phyloP scores from a whole-genome alignment of 208 protist species.

The Trypanosoma cruzi region DNA sequence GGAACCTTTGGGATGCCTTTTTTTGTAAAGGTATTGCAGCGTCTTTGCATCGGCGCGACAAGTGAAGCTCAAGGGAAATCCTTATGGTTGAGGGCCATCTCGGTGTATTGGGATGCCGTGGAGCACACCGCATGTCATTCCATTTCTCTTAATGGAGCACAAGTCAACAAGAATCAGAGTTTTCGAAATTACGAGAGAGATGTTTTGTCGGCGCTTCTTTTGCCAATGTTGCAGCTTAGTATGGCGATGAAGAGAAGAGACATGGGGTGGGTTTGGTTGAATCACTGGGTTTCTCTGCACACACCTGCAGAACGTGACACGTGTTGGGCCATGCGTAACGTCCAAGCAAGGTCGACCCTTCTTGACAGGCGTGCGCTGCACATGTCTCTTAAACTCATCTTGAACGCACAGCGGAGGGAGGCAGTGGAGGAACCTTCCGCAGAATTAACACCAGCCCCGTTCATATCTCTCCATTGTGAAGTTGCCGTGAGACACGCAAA shows the following conservation, averaged over 20 bases:
- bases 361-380: slow-evolving; percentile 36
- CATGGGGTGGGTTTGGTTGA: slow-evolving; percentile 52
- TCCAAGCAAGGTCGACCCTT: slow-evolving; percentile 49
- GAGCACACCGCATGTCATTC: slow-evolving; percentile 45
- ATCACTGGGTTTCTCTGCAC: slow-evolving; percentile 43
- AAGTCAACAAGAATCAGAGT: neutral
- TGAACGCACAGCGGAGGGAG: neutral
- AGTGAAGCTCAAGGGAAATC: neutral
- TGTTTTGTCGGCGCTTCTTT: slow-evolving; percentile 49
- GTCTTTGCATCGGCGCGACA: neutral
- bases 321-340: slow-evolving; percentile 36
- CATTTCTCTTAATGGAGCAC: neutral
- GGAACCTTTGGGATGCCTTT: slow-evolving; percentile 23
- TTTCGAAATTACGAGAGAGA: slow-evolving; percentile 41
- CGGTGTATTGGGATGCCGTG: slow-evolving; percentile 77
- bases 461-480: slow-evolving; percentile 40
- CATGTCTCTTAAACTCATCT: slow-evolving; percentile 27
- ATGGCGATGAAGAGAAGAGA: slow-evolving; percentile 33
- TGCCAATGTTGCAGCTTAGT: slow-evolving; percentile 55
- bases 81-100: slow-evolving; percentile 53
- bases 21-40: slow-evolving; percentile 29
- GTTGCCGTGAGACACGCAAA: slow-evolving; percentile 46
- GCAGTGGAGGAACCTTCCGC: neutral
- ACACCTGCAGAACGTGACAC: slow-evolving; percentile 27
- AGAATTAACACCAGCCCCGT: neutral